A percentile compares a stretch with the other conserved stretches of the same genome.
phyloP scores from a whole-genome alignment of 176 grass and related monocot species.

The Oryza coarctata region DNA sequence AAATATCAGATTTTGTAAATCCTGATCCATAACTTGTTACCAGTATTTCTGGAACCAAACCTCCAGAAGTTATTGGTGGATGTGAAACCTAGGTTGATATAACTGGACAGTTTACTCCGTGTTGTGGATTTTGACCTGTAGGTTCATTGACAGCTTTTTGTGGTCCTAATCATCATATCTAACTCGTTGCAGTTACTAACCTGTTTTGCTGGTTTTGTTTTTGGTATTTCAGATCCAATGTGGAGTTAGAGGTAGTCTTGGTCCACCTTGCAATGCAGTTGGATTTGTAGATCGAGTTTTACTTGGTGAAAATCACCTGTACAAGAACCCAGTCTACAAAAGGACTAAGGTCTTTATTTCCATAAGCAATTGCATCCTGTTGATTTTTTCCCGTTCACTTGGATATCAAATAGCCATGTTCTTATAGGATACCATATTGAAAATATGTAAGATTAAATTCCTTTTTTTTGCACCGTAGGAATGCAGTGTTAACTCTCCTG shows the following conservation, averaged over 20 bases:
- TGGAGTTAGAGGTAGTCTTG: constrained; percentile 76
- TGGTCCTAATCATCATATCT: not conserved
- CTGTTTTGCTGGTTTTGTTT: constrained; percentile 26
- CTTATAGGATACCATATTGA: not conserved
- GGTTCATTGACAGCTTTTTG: not conserved
- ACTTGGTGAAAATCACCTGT: constrained; percentile 84
- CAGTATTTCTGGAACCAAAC: too few species aligned
- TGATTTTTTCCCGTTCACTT: not conserved
- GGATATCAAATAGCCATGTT: not conserved
- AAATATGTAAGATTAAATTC: not conserved
- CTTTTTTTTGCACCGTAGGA: constrained; percentile 48
- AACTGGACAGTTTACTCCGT: not conserved
- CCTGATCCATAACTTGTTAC: not conserved
- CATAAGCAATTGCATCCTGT: not conserved
- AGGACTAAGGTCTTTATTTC: constrained; percentile 80
- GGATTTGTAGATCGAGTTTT: constrained; percentile 75
- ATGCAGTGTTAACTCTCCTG: constrained; percentile 93
- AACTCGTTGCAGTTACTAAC: not conserved
- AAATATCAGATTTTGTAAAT: constrained; percentile 14
- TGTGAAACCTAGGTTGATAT: not conserved
- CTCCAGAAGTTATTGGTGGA: too few species aligned
- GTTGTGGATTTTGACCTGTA: not conserved
- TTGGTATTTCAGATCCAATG: constrained; percentile 63
- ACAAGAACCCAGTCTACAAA: constrained; percentile 81
- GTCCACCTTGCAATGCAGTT: constrained; percentile 92